A percentile compares a stretch with the other conserved stretches of the same genome.
Conservation (phyloP, 202 grass and related monocot species). For the Tripidium arundinaceum region DNA sequence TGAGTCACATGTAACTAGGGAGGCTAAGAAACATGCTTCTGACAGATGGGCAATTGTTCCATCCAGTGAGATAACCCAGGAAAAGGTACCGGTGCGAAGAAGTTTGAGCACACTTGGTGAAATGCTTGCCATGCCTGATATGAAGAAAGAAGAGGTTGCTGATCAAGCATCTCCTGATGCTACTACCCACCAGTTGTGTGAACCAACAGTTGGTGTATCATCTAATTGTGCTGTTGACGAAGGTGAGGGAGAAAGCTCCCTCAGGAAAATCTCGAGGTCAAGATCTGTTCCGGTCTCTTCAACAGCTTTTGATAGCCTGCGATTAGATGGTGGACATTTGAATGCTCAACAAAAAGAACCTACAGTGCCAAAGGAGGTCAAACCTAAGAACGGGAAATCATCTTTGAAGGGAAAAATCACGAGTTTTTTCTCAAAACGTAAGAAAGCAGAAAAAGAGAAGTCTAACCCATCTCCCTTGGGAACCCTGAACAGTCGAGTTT, state of each 20-base stretch:
- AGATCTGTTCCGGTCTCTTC: conserved; percentile 83
- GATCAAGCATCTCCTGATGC: conserved; percentile 19
- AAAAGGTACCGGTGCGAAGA: conserved; percentile 51
- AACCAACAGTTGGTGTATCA: conserved; percentile 42
- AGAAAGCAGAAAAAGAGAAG: conserved; percentile 66
- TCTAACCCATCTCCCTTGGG: conserved; percentile 19
- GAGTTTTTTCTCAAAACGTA: conserved; percentile 72
- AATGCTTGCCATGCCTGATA: conserved; percentile 86
- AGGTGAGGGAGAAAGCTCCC: conserved; percentile 34
- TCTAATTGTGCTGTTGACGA: conserved; percentile 36
- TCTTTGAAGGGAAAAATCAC: conserved; percentile 85
- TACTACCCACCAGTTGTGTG: conserved; percentile 24
- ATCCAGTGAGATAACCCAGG: conserved; percentile 32
- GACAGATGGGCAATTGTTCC: conserved; percentile 72
- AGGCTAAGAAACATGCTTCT: conserved; percentile 75
- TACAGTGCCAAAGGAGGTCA: conserved; percentile 30
- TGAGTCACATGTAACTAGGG: conserved; percentile 73
- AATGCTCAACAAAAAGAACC: conserved; percentile 24
- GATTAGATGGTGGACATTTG: conserved; percentile 41
- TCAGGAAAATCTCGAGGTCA: conserved; percentile 72
- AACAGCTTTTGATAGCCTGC: conserved; percentile 60
- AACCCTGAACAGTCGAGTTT: conserved; percentile 16
- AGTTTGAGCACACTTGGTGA: conserved; percentile 92
- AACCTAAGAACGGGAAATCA: conserved; percentile 67
- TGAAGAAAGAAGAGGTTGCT: conserved; percentile 58